Evolutionary conservation across 2,329 filamentous ascomycete genomes (phyloP).

Genomic region (Arthrobotrys entomopaga): DNA sequence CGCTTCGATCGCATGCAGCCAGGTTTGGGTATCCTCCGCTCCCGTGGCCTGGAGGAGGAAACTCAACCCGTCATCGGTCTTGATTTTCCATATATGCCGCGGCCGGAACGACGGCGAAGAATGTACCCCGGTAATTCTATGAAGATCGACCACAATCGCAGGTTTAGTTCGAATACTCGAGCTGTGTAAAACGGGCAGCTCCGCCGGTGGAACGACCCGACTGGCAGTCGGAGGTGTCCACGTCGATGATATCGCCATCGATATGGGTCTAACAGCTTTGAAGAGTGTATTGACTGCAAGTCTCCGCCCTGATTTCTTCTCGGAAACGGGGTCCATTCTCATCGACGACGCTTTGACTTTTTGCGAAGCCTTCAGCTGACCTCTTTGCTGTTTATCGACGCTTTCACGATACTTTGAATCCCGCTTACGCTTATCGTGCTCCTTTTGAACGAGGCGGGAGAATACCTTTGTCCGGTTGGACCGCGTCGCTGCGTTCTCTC

Average conservation of each 20-base stretch:
- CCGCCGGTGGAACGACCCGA: constrained; percentile 57
- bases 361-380: constrained; percentile 57
- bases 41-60: constrained; percentile 59
- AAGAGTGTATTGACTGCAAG: constrained; percentile 59
- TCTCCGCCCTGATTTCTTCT: constrained; percentile 58
- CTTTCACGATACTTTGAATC: constrained; percentile 59
- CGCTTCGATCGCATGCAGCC: constrained; percentile 57
- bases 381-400: constrained; percentile 59
- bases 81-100: constrained; percentile 58
- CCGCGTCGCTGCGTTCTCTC: constrained; percentile 57
- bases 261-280: constrained; percentile 59
- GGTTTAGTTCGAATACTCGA: constrained; percentile 56
- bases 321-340: constrained; percentile 56
- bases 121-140: constrained; percentile 56
- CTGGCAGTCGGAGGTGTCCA: constrained; percentile 59
- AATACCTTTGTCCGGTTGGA: constrained; percentile 58
- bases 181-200: constrained; percentile 58
- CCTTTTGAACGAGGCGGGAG: constrained; percentile 57
- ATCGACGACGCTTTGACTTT: constrained; percentile 57
- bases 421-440: constrained; percentile 59
- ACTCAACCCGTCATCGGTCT: constrained; percentile 57
- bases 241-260: constrained; percentile 59
- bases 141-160: constrained; percentile 57
- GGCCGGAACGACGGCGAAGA: constrained; percentile 58
- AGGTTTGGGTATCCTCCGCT: constrained; percentile 58